These are phyloP conservation scores for Hemileia vastatrix DNA, from an alignment of 1,284 basidiomycete genomes.

Conservation along the genomic window DNA sequence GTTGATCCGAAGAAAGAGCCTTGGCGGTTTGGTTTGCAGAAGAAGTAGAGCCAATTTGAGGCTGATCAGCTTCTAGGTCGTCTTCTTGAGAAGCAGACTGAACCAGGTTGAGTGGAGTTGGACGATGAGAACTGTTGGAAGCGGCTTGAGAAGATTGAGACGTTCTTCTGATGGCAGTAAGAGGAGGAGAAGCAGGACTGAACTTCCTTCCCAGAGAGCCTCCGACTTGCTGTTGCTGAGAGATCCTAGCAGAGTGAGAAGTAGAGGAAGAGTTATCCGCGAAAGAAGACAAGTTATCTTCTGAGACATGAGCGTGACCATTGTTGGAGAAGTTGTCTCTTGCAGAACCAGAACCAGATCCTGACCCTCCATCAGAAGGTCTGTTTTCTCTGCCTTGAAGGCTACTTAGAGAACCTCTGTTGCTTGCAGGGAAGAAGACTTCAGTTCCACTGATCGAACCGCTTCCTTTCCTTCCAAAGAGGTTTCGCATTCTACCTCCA, in stretches of 20 bases:
- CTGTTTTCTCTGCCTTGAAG: neutral
- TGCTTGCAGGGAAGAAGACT: neutral
- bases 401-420: neutral
- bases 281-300: neutral
- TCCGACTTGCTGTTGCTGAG: neutral
- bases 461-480: conserved; percentile 29
- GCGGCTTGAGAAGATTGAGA: neutral
- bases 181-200: neutral
- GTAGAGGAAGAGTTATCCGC: neutral
- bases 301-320: neutral
- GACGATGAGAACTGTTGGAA: neutral
- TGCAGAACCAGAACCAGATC: neutral
- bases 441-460: neutral
- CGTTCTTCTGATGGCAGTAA: neutral
- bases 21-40: neutral
- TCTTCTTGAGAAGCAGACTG: neutral
- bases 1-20: neutral
- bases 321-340: neutral
- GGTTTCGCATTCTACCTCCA: conserved; percentile 27
- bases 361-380: neutral
- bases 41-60: neutral
- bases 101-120: neutral
- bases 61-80: neutral
- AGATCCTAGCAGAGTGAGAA: neutral
- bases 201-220: neutral